Conservation (phyloP, 1,139 yeast species). For the Hyphopichia wangnamkhiaoensis region DNA sequence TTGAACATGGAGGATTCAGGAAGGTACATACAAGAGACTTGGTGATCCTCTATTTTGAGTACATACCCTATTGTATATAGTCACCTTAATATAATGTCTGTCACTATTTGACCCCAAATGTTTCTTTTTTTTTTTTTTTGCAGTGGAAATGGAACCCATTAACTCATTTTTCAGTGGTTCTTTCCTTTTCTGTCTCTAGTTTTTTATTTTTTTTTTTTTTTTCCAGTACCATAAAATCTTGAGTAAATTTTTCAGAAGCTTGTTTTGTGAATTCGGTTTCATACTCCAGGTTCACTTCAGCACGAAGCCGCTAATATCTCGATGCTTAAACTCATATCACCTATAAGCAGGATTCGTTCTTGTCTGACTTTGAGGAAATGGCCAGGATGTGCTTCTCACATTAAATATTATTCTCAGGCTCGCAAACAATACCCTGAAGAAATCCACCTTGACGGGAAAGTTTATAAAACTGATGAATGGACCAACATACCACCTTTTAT, state of each 20-base stretch:
- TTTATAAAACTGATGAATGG: conserved; percentile 69
- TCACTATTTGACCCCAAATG: no score
- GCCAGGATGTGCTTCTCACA: background rate
- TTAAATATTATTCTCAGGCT: background rate
- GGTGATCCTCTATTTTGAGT: background rate
- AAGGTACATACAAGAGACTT: conserved; percentile 1
- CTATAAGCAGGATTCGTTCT: background rate
- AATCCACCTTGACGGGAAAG: conserved; percentile 49
- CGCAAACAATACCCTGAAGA: conserved; percentile 22
- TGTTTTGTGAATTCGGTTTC: no score
- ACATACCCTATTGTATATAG: no score
- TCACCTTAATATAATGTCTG: no score
- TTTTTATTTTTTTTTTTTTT: no score
- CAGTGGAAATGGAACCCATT: no score
- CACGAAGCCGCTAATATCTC: no score
- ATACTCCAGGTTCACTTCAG: background rate
- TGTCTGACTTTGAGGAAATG: background rate
- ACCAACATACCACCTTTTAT: conserved; percentile 85
- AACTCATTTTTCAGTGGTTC: no score
- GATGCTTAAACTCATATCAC: background rate
- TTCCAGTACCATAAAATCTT: no score
- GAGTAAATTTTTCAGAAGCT: no score
- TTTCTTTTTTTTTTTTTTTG: no score
- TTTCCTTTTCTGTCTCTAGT: no score
- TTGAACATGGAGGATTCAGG: conserved; percentile 59